phyloP scores from a whole-genome alignment of 2,329 filamentous ascomycete species.

The Neofusicoccum sp. region DNA sequence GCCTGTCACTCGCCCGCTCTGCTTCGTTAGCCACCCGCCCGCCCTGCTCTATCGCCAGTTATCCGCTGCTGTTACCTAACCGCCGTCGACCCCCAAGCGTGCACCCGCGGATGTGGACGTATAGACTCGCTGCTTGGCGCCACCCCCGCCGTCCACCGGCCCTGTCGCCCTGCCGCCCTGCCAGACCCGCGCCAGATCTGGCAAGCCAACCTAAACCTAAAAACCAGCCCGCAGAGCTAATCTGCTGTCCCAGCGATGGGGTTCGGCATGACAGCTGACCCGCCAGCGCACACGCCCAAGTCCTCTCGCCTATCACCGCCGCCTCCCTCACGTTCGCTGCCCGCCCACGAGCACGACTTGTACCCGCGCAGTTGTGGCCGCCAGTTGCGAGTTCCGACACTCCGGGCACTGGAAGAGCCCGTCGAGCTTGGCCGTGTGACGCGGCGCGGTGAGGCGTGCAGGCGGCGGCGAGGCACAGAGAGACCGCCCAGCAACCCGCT shows the following conservation, averaged over 20 bases:
- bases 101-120: background rate
- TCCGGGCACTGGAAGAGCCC: conserved; percentile 1
- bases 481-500: too few relatives aligned
- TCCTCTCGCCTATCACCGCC: background rate
- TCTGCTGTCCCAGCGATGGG: background rate
- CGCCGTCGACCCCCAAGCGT: background rate
- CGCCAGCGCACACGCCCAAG: conserved; percentile 1
- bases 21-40: background rate
- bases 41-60: background rate
- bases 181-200: background rate
- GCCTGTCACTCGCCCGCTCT: background rate
- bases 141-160: background rate
- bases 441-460: background rate
- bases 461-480: background rate
- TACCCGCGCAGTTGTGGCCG: background rate
- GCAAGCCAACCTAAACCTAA: background rate
- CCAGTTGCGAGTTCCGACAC: conserved; percentile 1
- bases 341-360: background rate
- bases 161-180: too few relatives aligned
- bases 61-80: background rate
- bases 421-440: background rate
- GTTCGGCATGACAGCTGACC: background rate
- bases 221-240: background rate
- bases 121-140: conserved; percentile 10
- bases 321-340: background rate